Percentiles rank a stretch among this genome's conserved stretches.
These are phyloP conservation scores for Pseudoturritis turrita DNA, from an alignment of 345 rosid genomes.

Conservation along the genomic window DNA sequence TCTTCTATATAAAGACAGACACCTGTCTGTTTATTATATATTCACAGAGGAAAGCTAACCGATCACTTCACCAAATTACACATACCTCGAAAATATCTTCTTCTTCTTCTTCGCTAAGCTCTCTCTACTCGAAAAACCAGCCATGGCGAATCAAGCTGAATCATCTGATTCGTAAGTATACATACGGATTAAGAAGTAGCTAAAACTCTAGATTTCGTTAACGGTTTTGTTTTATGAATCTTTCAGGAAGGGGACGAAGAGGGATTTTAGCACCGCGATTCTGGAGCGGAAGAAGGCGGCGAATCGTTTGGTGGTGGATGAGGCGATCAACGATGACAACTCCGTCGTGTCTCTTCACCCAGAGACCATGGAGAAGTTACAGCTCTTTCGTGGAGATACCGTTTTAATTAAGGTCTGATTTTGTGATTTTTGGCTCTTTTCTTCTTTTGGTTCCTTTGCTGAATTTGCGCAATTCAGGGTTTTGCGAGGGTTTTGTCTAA, in stretches of 20 bases:
- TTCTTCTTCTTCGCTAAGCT: not conserved
- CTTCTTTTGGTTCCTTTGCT: not conserved
- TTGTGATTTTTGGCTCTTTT: not conserved
- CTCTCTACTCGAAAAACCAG: not conserved
- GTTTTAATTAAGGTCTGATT: constrained; percentile 54
- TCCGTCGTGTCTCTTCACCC: constrained; percentile 64
- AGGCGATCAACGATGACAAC: constrained; percentile 69
- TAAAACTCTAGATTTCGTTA: not conserved
- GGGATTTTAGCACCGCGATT: constrained; percentile 67
- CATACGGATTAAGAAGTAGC: not conserved
- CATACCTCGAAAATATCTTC: not conserved
- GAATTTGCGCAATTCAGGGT: not conserved
- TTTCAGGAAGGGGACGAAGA: constrained; percentile 51
- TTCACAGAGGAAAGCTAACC: not conserved
- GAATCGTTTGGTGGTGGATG: constrained; percentile 65
- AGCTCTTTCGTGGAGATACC: constrained; percentile 72
- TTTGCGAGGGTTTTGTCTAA: not conserved
- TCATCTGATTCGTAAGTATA: constrained; percentile 60
- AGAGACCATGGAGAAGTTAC: constrained; percentile 74
- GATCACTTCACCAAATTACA: not conserved
- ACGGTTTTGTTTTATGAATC: not conserved
- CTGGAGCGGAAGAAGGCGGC: constrained; percentile 66
- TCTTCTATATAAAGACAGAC: constrained; percentile 1
- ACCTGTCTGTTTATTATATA: not conserved
- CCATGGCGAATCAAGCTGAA: constrained; percentile 43